These are phyloP conservation scores for Dissoconium aciculare DNA, from an alignment of 2,329 filamentous ascomycete genomes.

Conservation along the genomic window DNA sequence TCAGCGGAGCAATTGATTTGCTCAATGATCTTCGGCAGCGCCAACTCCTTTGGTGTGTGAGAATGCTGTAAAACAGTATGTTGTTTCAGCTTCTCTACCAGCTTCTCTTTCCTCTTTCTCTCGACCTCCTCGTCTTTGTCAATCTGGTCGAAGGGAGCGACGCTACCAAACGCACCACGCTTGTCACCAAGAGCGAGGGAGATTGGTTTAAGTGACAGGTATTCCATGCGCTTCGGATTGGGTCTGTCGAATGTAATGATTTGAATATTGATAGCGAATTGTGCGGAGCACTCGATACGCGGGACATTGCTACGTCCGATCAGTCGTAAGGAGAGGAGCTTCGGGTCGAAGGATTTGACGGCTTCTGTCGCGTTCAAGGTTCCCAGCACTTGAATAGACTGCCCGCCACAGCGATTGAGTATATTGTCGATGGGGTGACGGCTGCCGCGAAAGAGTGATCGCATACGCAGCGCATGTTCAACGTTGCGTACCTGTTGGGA, in stretches of 20 bases:
- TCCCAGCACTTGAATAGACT: conserved; percentile 73
- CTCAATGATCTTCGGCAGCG: conserved; percentile 66
- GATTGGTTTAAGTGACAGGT: conserved; percentile 81
- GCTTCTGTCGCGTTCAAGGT: conserved; percentile 51
- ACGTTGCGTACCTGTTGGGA: conserved; percentile 55
- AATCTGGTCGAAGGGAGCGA: conserved; percentile 37
- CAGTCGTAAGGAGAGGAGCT: conserved; percentile 50
- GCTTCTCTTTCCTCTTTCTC: conserved; percentile 46
- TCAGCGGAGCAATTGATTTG: conserved; percentile 96
- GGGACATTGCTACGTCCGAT: conserved; percentile 43
- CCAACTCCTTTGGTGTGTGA: conserved; percentile 67
- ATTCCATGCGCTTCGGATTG: conserved; percentile 80
- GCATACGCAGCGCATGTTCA: conserved; percentile 71
- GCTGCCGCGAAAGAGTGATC: conserved; percentile 68
- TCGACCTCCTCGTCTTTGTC: conserved; percentile 59
- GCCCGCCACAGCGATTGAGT: conserved; percentile 68
- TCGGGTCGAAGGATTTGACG: conserved; percentile 44
- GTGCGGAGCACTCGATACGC: conserved; percentile 51
- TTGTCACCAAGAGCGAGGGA: conserved; percentile 73
- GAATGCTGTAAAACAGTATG: conserved; percentile 70
- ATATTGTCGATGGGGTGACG: conserved; percentile 67
- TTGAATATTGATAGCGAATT: conserved; percentile 60
- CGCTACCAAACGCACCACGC: conserved; percentile 25
- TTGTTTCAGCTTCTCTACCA: conserved; percentile 75
- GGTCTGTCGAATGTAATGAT: conserved; percentile 82